These are phyloP conservation scores for Pichia thaimueangensis DNA, from an alignment of 805 yeast species.

Conservation along the genomic window DNA sequence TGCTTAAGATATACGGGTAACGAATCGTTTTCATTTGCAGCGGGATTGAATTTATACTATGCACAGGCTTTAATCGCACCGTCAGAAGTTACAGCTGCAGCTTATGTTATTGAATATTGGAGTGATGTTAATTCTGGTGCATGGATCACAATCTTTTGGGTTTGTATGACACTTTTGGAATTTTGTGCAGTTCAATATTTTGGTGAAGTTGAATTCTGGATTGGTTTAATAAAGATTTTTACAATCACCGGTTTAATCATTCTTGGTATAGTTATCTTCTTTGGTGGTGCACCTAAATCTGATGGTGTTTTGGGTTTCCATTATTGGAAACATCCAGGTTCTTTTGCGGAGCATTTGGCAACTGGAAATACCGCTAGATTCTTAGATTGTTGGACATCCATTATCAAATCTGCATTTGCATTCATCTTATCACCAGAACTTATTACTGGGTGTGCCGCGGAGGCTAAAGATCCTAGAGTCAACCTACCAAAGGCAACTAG, in stretches of 20 bases:
- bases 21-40: conserved; percentile 25
- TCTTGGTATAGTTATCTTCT: conserved; percentile 47
- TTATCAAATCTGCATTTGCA: conserved; percentile 59
- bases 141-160: conserved; percentile 51
- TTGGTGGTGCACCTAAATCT: conserved; percentile 54
- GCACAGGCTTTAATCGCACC: conserved; percentile 31
- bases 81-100: conserved; percentile 55
- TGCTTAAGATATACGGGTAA: conserved; percentile 27
- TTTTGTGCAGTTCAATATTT: conserved; percentile 35
- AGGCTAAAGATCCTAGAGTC: conserved; percentile 51
- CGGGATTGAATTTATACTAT: conserved; percentile 33
- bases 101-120: conserved; percentile 57
- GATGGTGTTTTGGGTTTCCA: conserved; percentile 59
- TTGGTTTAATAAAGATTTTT: conserved; percentile 58
- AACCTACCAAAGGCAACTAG: conserved; percentile 57
- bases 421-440: conserved; percentile 61
- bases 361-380: conserved; percentile 55
- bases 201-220: conserved; percentile 57
- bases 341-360: conserved; percentile 44
- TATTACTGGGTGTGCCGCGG: conserved; percentile 49
- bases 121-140: conserved; percentile 47
- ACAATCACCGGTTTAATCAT: conserved; percentile 57
- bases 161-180: conserved; percentile 39
- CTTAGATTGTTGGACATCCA: conserved; percentile 55
- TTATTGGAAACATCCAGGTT: conserved; percentile 46